Evolutionary conservation across 306 rosid genomes (phyloP).

Genomic region (Carpinus viminea): DNA sequence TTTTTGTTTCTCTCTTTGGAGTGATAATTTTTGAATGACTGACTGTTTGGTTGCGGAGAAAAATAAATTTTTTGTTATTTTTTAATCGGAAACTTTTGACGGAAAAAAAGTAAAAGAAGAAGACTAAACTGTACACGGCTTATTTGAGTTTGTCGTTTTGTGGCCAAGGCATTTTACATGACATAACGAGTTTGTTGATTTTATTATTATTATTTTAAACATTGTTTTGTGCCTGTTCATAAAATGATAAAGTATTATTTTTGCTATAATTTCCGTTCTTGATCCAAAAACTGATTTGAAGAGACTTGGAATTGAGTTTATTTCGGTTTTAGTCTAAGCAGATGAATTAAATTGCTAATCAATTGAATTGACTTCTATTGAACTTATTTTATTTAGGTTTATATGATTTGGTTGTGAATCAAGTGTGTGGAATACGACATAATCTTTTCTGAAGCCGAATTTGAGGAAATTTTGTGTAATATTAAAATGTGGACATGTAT

Average conservation of each 20-base stretch:
- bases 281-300: neutral
- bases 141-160: neutral
- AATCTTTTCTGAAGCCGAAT: neutral
- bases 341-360: neutral
- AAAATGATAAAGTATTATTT: neutral
- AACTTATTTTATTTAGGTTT: neutral
- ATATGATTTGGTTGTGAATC: neutral
- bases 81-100: neutral
- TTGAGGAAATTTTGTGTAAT: too few relatives aligned
- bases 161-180: neutral
- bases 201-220: neutral
- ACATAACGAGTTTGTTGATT: neutral
- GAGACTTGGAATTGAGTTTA: neutral
- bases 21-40: neutral
- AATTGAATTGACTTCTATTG: neutral
- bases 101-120: neutral
- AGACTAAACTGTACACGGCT: neutral
- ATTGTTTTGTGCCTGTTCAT: neutral
- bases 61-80: neutral
- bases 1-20: neutral
- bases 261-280: neutral
- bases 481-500: neutral
- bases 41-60: constrained; percentile 16
- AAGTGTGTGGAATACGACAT: neutral
- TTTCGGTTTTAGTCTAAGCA: neutral